Evolutionary conservation across 2,329 filamentous ascomycete genomes (phyloP).

Genomic region (Aureobasidium sp.): DNA sequence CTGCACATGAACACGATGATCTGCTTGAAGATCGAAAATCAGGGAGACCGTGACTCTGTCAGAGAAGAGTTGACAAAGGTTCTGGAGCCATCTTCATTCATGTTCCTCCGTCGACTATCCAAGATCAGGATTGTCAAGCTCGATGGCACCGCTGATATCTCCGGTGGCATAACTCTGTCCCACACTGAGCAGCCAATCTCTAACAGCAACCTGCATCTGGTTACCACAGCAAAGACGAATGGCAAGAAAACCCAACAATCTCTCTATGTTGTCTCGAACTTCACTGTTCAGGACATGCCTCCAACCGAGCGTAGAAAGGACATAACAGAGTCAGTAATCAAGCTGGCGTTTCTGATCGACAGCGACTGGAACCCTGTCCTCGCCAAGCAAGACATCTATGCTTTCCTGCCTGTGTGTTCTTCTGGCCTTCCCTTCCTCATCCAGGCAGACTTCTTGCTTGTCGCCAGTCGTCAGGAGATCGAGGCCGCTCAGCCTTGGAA

Average conservation of each 20-base stretch:
- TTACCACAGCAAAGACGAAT: not conserved
- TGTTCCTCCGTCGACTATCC: constrained; percentile 26
- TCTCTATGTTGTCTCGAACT: constrained; percentile 11
- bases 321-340: constrained; percentile 15
- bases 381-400: constrained; percentile 16
- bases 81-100: constrained; percentile 22
- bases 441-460: constrained; percentile 19
- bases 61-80: constrained; percentile 13
- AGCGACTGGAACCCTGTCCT: constrained; percentile 7
- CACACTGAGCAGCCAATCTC: not conserved
- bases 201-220: not conserved
- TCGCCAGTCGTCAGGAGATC: constrained; percentile 15
- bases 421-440: constrained; percentile 21
- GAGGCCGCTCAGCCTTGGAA: constrained; percentile 14
- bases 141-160: not conserved
- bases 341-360: constrained; percentile 19
- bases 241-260: not conserved
- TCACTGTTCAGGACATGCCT: constrained; percentile 14
- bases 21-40: constrained; percentile 18
- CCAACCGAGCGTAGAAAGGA: constrained; percentile 13
- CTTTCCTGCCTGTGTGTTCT: constrained; percentile 20
- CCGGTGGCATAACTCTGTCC: not conserved
- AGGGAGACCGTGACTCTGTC: constrained; percentile 10
- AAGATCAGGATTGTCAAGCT: constrained; percentile 17
- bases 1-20: constrained; percentile 16